A percentile compares a stretch with the other conserved stretches of the same genome.
Evolutionary conservation across 352 stramenopile species (phyloP).

Genomic region (Blastocystis sp.): DNA sequence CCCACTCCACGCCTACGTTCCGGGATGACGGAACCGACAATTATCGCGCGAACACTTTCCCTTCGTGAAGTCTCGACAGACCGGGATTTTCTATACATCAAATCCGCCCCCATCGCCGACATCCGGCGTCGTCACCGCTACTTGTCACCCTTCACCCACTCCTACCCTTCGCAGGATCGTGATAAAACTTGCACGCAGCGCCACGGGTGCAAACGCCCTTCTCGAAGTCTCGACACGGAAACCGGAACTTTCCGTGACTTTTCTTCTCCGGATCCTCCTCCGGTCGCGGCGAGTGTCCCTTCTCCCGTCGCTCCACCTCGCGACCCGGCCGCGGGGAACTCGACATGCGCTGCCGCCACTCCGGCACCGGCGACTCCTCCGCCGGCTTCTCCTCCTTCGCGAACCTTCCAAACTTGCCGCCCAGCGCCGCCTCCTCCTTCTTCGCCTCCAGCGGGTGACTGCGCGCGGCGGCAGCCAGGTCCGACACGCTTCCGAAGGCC

Average conservation of each 20-base stretch:
- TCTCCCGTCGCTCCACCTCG: background rate
- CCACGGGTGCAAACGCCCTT: constrained; percentile 44
- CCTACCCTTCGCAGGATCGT: constrained; percentile 54
- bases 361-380: background rate
- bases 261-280: background rate
- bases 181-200: constrained; percentile 55
- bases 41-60: constrained; percentile 45
- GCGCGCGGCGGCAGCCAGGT: background rate
- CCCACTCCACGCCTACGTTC: background rate
- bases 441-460: background rate
- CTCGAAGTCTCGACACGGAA: constrained; percentile 50
- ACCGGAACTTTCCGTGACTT: background rate
- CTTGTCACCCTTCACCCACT: background rate
- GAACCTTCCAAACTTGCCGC: no score
- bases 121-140: constrained; percentile 34
- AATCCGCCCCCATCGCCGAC: background rate
- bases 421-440: no score
- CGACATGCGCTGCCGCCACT: background rate
- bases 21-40: constrained; percentile 44
- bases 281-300: background rate
- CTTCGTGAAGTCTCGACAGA: constrained; percentile 33
- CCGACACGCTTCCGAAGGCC: background rate
- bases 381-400: background rate
- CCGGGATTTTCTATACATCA: constrained; percentile 50
- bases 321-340: background rate